Evolutionary conservation across 345 rosid genomes (phyloP), one percentile per base, ranked within the genome.

Genomic region (Salix caprea): DNA sequence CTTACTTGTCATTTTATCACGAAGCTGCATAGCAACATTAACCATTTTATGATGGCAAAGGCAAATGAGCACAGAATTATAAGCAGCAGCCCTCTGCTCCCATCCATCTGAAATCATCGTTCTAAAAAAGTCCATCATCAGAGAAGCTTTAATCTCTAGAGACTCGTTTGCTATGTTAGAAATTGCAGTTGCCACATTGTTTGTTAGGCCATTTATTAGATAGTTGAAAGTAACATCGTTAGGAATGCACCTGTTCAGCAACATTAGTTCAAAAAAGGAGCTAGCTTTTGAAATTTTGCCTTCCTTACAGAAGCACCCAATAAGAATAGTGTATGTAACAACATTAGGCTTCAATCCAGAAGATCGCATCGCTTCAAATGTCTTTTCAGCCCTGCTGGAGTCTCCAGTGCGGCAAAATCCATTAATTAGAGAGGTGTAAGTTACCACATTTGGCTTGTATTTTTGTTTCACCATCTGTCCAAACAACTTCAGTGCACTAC

Each of bases 361-460:
- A 16, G 87, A 81, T 42, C 74, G 84, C 91, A 95, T 90, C 85
- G 82, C 90, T 72, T 82, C 72, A 66, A 93, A 89, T 69, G 86
- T 85, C 30, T 76, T 83, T 76, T 93, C 92, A 73, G 99, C 98
- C 54, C 23, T 60, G 36, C 37, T 71, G 69, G 83, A 84, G 72
- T 91, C 90, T 61, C 97, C 89, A 32, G 44, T 69, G 65, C 85
- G 77, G 79, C 92, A 91, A 82, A 91, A 88, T 30, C 96, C 97
- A 81, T 91, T 83, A 76, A 95, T 83, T 71, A 95, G 87, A 67
- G 89, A 89, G 30, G 98, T 88, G 80, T 88, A 90, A 19, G 92
- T 90, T 68, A 95, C 92, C 39, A 89, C 92, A 76, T 91, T 91
- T 71, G 97, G 94, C 81, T 89, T 89, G 88, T 87, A 85, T 30